These are phyloP conservation scores for Aspergillus incahuasiensis DNA, from an alignment of 495 filamentous ascomycete species.

Conservation along the genomic window DNA sequence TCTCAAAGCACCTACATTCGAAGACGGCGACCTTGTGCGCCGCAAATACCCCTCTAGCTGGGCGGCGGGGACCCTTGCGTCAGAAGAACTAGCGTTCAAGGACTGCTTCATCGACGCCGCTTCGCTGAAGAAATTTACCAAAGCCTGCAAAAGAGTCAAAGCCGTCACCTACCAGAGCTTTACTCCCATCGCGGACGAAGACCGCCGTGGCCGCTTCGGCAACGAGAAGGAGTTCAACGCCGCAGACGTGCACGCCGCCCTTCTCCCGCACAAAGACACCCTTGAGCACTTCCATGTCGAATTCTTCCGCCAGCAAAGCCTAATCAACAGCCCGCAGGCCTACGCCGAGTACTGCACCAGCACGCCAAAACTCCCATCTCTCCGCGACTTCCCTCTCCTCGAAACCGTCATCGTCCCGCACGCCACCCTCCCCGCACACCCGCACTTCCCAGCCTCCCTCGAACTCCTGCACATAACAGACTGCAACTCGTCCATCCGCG, in stretches of 20 bases:
- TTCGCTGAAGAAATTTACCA: slow-evolving; percentile 12
- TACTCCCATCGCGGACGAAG: not conserved
- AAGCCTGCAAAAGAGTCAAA: slow-evolving; percentile 22
- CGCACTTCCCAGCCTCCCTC: slow-evolving; percentile 20
- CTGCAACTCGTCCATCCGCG: slow-evolving; percentile 22
- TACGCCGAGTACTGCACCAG: slow-evolving; percentile 6
- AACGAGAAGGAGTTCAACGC: slow-evolving; percentile 16
- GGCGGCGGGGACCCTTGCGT: slow-evolving; percentile 8
- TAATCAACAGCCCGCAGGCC: not conserved
- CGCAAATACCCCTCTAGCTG: slow-evolving; percentile 15
- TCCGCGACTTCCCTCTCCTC: slow-evolving; percentile 22
- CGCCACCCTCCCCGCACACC: slow-evolving; percentile 18
- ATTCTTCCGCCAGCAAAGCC: slow-evolving; percentile 1
- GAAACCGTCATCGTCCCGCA: slow-evolving; percentile 18
- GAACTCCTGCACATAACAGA: slow-evolving; percentile 17
- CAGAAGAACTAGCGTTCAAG: slow-evolving; percentile 8
- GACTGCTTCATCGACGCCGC: slow-evolving; percentile 15
- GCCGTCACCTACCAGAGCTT: slow-evolving; percentile 17
- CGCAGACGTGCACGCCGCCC: slow-evolving; percentile 14
- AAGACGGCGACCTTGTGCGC: slow-evolving; percentile 16
- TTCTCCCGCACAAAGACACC: slow-evolving; percentile 21
- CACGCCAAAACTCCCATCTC: slow-evolving; percentile 15
- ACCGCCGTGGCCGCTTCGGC: not conserved
- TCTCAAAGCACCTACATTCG: slow-evolving; percentile 2
- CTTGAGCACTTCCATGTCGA: slow-evolving; percentile 18